phyloP scores from a whole-genome alignment of 139 green algal species.

The Coelastrella sp. region DNA sequence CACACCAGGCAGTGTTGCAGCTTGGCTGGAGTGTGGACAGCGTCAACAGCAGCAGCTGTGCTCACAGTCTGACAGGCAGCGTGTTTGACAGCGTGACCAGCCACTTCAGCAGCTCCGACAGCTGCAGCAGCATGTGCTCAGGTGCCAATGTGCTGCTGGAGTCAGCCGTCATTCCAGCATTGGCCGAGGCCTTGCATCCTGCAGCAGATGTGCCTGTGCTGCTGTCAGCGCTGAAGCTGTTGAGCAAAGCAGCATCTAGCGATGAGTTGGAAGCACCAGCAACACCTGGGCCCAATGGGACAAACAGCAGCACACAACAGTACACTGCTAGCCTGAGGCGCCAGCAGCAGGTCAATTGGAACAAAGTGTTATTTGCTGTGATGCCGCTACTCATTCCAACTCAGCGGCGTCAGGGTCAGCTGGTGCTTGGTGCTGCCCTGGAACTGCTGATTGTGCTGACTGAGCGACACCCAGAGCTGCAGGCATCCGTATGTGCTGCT shows the following conservation, averaged over 20 bases:
- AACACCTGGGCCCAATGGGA: neutral
- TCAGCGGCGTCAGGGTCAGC: constrained; percentile 6
- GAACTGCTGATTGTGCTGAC: constrained; percentile 39
- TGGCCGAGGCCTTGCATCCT: constrained; percentile 21
- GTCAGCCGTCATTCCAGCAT: constrained; percentile 1
- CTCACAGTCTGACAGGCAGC: constrained; percentile 8
- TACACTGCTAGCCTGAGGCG: neutral
- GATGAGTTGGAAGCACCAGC: neutral
- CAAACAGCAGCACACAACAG: neutral
- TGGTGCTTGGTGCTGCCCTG: constrained; percentile 20
- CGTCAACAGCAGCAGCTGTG: neutral
- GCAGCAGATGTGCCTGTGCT: constrained; percentile 39
- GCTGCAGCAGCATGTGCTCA: constrained; percentile 28
- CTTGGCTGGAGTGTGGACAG: constrained; percentile 27
- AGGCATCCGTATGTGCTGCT: neutral
- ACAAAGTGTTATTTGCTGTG: constrained; percentile 36
- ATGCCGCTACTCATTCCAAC: constrained; percentile 38
- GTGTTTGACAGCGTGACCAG: constrained; percentile 36
- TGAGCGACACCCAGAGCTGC: constrained; percentile 32
- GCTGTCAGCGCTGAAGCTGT: constrained; percentile 33
- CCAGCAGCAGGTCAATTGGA: constrained; percentile 6
- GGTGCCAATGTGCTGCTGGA: constrained; percentile 13
- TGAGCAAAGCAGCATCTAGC: constrained; percentile 19
- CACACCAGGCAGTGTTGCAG: neutral
- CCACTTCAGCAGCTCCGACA: neutral